A percentile compares a stretch with the other conserved stretches of the same genome.
phyloP scores from a whole-genome alignment of 2,329 filamentous ascomycete species.

The Pseudophaeomoniella oleicola region DNA sequence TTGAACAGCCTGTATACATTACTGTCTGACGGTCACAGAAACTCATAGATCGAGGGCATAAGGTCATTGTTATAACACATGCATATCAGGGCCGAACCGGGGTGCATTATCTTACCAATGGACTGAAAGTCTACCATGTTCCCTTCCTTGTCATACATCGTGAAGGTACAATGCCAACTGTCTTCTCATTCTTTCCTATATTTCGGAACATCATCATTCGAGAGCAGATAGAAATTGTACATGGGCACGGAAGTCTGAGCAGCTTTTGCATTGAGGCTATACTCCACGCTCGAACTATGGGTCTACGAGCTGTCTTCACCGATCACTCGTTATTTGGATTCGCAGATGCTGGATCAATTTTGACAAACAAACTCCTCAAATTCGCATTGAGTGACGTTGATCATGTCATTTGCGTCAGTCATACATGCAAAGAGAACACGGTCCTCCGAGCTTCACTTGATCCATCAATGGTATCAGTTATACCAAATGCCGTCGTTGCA shows the following conservation, averaged over 20 bases:
- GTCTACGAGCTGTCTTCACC: conserved; percentile 86
- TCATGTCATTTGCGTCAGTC: conserved; percentile 95
- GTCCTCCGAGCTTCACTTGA: conserved; percentile 88
- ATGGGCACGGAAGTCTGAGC: conserved; percentile 90
- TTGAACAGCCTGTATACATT: conserved; percentile 1
- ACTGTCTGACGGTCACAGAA: conserved; percentile 37
- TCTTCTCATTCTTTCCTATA: conserved; percentile 98
- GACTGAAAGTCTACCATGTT: conserved; percentile 94
- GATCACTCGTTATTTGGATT: conserved; percentile 97
- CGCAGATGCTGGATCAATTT: conserved; percentile 85
- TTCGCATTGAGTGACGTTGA: conserved; percentile 94
- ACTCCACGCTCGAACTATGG: conserved; percentile 90
- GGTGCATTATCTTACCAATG: conserved; percentile 89
- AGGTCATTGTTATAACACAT: conserved; percentile 95
- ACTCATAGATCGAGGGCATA: conserved; percentile 92
- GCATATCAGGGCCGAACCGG: conserved; percentile 83
- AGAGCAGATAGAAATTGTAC: conserved; percentile 91
- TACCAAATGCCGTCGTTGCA: conserved; percentile 92
- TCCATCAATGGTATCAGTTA: conserved; percentile 92
- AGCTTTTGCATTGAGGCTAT: conserved; percentile 91
- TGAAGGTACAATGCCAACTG: conserved; percentile 82
- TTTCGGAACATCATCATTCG: conserved; percentile 91
- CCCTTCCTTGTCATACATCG: conserved; percentile 95
- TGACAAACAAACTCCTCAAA: conserved; percentile 94
- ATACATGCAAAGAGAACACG: conserved; percentile 98